These are phyloP conservation scores for Leccinum discolor DNA, from an alignment of 1,284 basidiomycete genomes.

Conservation along the genomic window DNA sequence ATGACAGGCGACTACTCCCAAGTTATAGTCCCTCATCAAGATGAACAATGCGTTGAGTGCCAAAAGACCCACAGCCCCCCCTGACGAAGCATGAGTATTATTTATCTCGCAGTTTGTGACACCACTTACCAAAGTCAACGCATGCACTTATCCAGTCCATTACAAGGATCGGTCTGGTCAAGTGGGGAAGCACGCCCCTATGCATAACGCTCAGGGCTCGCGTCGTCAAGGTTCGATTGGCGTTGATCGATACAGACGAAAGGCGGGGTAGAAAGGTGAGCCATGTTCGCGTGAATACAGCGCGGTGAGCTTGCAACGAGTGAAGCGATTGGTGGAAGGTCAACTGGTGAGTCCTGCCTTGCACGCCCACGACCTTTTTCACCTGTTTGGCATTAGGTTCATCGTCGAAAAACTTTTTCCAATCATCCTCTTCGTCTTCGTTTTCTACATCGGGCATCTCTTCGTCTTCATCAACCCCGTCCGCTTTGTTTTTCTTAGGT, in stretches of 20 bases:
- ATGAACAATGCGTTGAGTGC: constrained; percentile 92
- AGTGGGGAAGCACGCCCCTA: constrained; percentile 81
- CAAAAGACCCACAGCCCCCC: constrained; percentile 86
- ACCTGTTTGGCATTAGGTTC: constrained; percentile 39
- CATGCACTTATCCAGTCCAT: constrained; percentile 95
- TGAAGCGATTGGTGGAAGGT: constrained; percentile 78
- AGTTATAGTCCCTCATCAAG: constrained; percentile 91
- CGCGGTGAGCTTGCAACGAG: constrained; percentile 70
- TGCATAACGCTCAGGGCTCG: constrained; percentile 83
- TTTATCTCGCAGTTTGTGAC: not conserved
- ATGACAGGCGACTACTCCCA: constrained; percentile 54
- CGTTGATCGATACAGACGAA: constrained; percentile 40
- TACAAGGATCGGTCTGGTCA: constrained; percentile 79
- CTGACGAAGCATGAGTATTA: constrained; percentile 36
- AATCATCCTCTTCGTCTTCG: constrained; percentile 67
- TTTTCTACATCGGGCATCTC: constrained; percentile 35
- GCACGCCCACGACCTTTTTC: constrained; percentile 38
- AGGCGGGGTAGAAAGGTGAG: constrained; percentile 67
- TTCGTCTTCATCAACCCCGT: constrained; percentile 45
- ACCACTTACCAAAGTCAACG: constrained; percentile 75
- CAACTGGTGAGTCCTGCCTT: constrained; percentile 58
- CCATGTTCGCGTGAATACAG: constrained; percentile 82
- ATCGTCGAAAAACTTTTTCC: constrained; percentile 83
- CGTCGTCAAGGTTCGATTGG: constrained; percentile 49
- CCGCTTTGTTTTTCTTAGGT: constrained; percentile 42